These are phyloP conservation scores for Geotrichum fermentans DNA, from an alignment of 1,139 yeast species.

Conservation along the genomic window DNA sequence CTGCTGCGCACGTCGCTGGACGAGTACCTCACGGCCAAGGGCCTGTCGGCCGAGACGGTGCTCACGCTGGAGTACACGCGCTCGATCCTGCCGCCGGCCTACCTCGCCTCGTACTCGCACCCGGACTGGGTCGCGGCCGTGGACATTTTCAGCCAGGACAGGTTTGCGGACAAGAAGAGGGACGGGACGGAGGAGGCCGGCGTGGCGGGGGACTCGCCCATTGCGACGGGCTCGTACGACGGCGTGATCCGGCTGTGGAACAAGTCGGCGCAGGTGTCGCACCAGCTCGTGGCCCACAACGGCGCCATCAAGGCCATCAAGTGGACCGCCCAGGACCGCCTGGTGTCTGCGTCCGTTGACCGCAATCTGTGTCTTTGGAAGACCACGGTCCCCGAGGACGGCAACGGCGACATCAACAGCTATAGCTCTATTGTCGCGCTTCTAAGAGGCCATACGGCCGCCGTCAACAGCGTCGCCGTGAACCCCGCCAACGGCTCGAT, in stretches of 20 bases:
- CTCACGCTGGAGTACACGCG: constrained; percentile 83
- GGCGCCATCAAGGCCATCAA: constrained; percentile 79
- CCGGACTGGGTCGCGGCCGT: constrained; percentile 95
- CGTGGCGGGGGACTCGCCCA: constrained; percentile 38
- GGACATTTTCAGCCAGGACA: constrained; percentile 39
- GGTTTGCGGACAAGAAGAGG: constrained; percentile 25
- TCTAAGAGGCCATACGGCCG: constrained; percentile 82
- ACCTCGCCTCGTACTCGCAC: constrained; percentile 78
- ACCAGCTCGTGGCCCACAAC: constrained; percentile 81
- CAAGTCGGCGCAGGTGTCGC: constrained; percentile 73
- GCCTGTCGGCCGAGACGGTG: constrained; percentile 76
- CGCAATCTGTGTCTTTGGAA: constrained; percentile 88
- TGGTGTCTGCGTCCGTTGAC: constrained; percentile 85
- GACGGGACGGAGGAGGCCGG: constrained; percentile 21
- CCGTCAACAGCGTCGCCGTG: constrained; percentile 74
- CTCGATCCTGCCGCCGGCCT: constrained; percentile 90
- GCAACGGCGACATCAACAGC: constrained; percentile 43
- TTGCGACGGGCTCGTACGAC: constrained; percentile 87
- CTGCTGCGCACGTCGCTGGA: constrained; percentile 72
- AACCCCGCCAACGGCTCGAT: constrained; percentile 48
- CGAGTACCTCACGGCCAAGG: constrained; percentile 70
- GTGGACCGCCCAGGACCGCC: constrained; percentile 56
- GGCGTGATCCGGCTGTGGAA: constrained; percentile 91
- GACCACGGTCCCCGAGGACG: constrained; percentile 45
- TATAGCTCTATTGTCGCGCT: constrained; percentile 56